These are phyloP conservation scores for Cytospora schulzeri DNA, from an alignment of 2,329 filamentous ascomycete species.

Conservation along the genomic window DNA sequence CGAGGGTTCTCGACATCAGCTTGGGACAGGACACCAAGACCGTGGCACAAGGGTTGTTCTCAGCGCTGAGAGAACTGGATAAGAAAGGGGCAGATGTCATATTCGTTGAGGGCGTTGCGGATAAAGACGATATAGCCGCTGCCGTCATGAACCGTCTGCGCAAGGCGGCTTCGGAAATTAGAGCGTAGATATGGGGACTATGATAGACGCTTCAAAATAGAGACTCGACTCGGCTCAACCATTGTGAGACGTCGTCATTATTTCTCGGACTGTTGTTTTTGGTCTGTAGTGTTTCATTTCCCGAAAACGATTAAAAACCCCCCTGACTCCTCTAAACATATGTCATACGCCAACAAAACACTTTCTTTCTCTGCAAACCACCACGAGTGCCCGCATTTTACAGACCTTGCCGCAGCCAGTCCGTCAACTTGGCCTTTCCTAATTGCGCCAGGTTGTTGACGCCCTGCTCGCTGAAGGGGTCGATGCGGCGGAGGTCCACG, in stretches of 20 bases:
- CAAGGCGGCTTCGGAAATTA: constrained; percentile 69
- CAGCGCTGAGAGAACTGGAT: constrained; percentile 83
- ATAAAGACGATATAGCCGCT: constrained; percentile 78
- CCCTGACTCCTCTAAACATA: constrained; percentile 29
- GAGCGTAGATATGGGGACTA: constrained; percentile 18
- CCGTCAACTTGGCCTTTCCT: constrained; percentile 86
- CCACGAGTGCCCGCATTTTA: constrained; percentile 49
- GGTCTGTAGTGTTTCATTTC: constrained; percentile 14
- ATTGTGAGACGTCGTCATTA: constrained; percentile 10
- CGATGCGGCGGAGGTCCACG: constrained; percentile 88
- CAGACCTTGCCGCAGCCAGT: constrained; percentile 84
- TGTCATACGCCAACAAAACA: constrained; percentile 25
- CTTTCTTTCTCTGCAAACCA: neutral
- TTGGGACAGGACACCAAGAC: constrained; percentile 70
- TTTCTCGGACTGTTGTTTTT: constrained; percentile 16
- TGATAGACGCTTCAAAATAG: constrained; percentile 40
- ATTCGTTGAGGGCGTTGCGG: constrained; percentile 84
- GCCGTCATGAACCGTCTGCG: constrained; percentile 83
- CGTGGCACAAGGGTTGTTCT: constrained; percentile 87
- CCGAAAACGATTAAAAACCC: constrained; percentile 26
- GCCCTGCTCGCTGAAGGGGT: constrained; percentile 86
- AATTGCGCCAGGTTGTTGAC: constrained; percentile 93
- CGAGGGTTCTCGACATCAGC: constrained; percentile 66
- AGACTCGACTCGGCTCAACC: neutral
- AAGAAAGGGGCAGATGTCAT: constrained; percentile 77